Percentiles rank a stretch among this genome's conserved stretches.
phyloP scores from a whole-genome alignment of 2,329 filamentous ascomycete genomes.

The Cordyceps sp. region DNA sequence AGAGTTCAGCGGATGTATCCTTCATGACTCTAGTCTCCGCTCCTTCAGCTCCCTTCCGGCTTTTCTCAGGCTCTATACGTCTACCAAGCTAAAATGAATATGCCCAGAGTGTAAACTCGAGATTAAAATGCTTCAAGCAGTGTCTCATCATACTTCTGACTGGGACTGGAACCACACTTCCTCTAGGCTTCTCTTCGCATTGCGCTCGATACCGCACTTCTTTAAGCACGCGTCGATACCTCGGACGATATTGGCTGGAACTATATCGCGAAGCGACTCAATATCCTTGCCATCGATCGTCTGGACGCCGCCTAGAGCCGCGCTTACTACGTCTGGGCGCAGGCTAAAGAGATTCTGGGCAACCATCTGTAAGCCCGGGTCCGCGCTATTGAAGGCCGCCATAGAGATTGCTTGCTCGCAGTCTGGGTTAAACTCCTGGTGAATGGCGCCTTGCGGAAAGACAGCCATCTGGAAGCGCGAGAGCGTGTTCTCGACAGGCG shows the following conservation, averaged over 20 bases:
- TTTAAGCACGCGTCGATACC: conserved; percentile 33
- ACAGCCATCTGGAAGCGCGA: conserved; percentile 25
- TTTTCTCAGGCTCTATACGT: no score
- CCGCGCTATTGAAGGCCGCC: conserved; percentile 26
- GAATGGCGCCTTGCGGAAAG: conserved; percentile 31
- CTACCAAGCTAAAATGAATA: no score
- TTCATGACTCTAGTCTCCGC: no score
- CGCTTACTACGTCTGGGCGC: conserved; percentile 16
- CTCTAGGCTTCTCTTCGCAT: conserved; percentile 12
- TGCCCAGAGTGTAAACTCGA: no score
- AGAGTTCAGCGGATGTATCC: no score
- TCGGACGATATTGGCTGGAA: conserved; percentile 31
- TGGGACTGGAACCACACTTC: conserved; percentile 4
- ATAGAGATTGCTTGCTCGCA: conserved; percentile 30
- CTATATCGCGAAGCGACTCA: conserved; percentile 19
- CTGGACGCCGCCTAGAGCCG: conserved; percentile 19
- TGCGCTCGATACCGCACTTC: conserved; percentile 26
- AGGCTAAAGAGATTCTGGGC: conserved; percentile 30
- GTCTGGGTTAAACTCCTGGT: conserved; percentile 34
- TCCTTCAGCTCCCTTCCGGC: no score
- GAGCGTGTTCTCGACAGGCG: conserved; percentile 19
- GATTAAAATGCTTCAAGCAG: no score
- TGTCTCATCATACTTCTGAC: no score
- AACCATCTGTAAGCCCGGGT: conserved; percentile 26
- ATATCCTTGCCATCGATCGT: conserved; percentile 22